Evolutionary conservation across 2,329 filamentous ascomycete species (phyloP).

Genomic region (Calonectria multiphialidica): DNA sequence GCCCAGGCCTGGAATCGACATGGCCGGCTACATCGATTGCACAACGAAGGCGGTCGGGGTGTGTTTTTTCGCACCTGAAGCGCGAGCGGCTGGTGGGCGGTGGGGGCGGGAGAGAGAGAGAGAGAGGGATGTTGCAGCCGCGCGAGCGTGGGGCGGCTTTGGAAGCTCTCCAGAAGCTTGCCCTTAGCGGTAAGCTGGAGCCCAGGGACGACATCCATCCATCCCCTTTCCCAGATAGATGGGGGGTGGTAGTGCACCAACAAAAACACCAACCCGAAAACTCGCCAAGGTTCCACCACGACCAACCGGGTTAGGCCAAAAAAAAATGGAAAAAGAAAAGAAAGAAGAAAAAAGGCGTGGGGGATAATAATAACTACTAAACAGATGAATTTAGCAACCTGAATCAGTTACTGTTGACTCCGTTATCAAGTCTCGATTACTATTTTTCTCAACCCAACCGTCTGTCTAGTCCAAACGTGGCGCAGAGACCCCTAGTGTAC

Average conservation of each 20-base stretch:
- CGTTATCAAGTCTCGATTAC: not conserved
- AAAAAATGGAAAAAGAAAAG: too few species aligned
- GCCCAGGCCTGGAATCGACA: constrained; percentile 82
- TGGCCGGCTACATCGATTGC: constrained; percentile 55
- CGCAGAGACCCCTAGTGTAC: not conserved
- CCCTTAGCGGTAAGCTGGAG: constrained; percentile 20
- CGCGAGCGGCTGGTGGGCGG: too few species aligned
- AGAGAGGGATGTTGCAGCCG: not conserved
- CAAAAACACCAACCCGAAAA: not conserved
- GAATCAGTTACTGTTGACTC: too few species aligned
- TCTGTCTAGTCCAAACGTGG: not conserved
- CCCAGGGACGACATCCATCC: constrained; percentile 17
- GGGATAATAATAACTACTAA: not conserved
- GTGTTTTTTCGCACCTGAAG: constrained; percentile 22
- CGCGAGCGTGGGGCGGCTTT: constrained; percentile 37
- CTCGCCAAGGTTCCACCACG: not conserved
- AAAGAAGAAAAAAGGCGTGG: not conserved
- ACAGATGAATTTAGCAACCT: too few species aligned
- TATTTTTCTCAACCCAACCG: not conserved
- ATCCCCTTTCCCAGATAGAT: not conserved
- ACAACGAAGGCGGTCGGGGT: constrained; percentile 15
- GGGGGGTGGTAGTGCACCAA: not conserved
- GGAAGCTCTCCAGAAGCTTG: constrained; percentile 46
- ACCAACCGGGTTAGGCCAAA: too few species aligned
- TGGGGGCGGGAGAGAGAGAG: too few species aligned